Percentiles rank a stretch among this genome's conserved stretches.
Conservation (phyloP, 768 basidiomycete genomes). For the Calvatia gigantea region DNA sequence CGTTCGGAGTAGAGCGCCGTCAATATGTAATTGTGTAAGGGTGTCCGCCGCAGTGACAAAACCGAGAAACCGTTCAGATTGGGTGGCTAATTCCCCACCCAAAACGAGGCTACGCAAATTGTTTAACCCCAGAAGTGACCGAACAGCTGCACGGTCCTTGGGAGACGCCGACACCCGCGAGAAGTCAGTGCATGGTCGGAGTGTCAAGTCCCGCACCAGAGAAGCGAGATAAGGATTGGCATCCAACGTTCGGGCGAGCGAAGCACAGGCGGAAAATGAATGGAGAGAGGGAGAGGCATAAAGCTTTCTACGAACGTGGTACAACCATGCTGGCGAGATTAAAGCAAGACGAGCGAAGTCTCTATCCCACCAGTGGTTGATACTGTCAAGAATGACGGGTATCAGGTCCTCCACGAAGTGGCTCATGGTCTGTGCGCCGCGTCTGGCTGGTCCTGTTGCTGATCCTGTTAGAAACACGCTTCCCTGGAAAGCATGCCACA, state of each 20-base stretch:
- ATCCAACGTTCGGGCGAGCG: conserved; percentile 39
- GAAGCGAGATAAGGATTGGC: conserved; percentile 31
- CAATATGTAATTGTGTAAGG: conserved; percentile 41
- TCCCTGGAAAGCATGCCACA: not conserved
- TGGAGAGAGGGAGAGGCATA: conserved; percentile 39
- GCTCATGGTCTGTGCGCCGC: not conserved
- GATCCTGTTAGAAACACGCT: not conserved
- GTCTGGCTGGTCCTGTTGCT: not conserved
- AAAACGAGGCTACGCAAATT: conserved; percentile 40
- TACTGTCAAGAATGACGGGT: conserved; percentile 46
- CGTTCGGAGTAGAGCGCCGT: conserved; percentile 35
- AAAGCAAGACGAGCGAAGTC: conserved; percentile 47
- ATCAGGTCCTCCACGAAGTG: conserved; percentile 50
- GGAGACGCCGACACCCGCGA: not conserved
- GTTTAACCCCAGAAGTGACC: conserved; percentile 37
- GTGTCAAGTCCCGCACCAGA: conserved; percentile 38
- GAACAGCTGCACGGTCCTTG: conserved; percentile 30
- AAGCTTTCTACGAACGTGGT: conserved; percentile 38
- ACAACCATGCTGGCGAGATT: conserved; percentile 48
- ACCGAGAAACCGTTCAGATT: conserved; percentile 46
- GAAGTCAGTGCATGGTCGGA: conserved; percentile 29
- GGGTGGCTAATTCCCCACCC: conserved; percentile 44
- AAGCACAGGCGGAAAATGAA: conserved; percentile 37
- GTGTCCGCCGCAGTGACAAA: conserved; percentile 35
- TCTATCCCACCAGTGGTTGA: conserved; percentile 50